Percentiles rank a stretch among this genome's conserved stretches.
These are phyloP conservation scores for Starmerella geochares DNA, from an alignment of 805 yeast species.

Conservation along the genomic window DNA sequence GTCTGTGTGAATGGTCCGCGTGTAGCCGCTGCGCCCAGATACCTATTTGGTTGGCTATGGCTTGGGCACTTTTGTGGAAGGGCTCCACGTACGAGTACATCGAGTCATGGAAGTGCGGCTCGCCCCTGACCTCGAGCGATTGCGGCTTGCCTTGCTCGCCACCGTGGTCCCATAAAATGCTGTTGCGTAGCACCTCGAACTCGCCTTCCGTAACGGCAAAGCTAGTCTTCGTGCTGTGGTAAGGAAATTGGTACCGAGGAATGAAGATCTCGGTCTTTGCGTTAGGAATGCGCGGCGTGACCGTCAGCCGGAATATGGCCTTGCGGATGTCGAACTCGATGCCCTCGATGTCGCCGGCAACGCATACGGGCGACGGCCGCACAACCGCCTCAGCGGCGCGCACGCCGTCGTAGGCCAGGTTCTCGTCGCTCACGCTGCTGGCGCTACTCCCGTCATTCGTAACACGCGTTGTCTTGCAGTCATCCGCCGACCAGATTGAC, in stretches of 20 bases:
- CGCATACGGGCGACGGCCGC: slow-evolving; percentile 63
- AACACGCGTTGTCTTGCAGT: slow-evolving; percentile 4
- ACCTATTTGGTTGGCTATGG: slow-evolving; percentile 1
- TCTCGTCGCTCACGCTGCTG: slow-evolving; percentile 1
- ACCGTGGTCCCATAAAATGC: slow-evolving; percentile 24
- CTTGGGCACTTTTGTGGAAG: slow-evolving; percentile 11
- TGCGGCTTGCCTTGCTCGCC: slow-evolving; percentile 14
- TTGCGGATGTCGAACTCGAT: slow-evolving; percentile 51
- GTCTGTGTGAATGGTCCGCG: neutral
- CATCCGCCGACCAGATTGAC: slow-evolving; percentile 59
- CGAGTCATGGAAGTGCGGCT: slow-evolving; percentile 21
- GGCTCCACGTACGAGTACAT: slow-evolving; percentile 24
- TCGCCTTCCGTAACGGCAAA: slow-evolving; percentile 18
- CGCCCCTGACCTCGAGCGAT: slow-evolving; percentile 19
- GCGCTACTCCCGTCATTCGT: too few species aligned
- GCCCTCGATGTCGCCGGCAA: slow-evolving; percentile 46
- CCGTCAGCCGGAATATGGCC: slow-evolving; percentile 40
- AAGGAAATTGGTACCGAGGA: slow-evolving; percentile 62
- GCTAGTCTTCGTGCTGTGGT: neutral
- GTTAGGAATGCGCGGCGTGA: slow-evolving; percentile 29
- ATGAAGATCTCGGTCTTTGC: slow-evolving; percentile 38
- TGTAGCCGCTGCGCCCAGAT: neutral
- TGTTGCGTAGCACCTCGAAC: slow-evolving; percentile 11
- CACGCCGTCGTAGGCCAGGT: slow-evolving; percentile 41
- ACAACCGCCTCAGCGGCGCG: slow-evolving; percentile 66